Evolutionary conservation across 768 basidiomycete genomes (phyloP).

Genomic region (Trametes elegans): DNA sequence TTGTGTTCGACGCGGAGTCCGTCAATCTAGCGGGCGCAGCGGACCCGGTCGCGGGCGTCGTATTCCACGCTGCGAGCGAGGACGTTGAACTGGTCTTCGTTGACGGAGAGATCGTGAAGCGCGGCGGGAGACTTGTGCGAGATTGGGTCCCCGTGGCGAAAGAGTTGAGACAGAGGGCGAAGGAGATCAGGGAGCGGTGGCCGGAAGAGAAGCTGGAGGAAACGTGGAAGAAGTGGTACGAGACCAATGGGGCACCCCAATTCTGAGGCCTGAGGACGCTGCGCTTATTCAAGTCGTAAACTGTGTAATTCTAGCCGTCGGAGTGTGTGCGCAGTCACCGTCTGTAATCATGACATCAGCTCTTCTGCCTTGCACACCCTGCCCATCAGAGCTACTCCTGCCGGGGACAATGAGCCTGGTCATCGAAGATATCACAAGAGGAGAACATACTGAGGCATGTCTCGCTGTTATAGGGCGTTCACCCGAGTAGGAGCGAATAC

Average conservation of each 20-base stretch:
- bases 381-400: too few relatives aligned
- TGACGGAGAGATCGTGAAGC: constrained; percentile 32
- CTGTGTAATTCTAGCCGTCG: background rate
- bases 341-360: too few relatives aligned
- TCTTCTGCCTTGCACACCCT: too few relatives aligned
- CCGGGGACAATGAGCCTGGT: too few relatives aligned
- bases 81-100: constrained; percentile 33
- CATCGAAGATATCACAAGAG: too few relatives aligned
- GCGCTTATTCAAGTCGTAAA: background rate
- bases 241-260: constrained; percentile 11
- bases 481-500: too few relatives aligned
- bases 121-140: constrained; percentile 25
- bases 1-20: constrained; percentile 29
- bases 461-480: too few relatives aligned
- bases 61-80: constrained; percentile 29
- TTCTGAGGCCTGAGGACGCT: background rate
- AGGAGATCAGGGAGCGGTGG: constrained; percentile 21
- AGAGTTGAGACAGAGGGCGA: constrained; percentile 24
- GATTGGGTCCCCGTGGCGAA: constrained; percentile 27
- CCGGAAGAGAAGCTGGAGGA: constrained; percentile 24
- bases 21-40: constrained; percentile 27
- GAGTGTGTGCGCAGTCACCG: background rate
- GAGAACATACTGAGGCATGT: too few relatives aligned
- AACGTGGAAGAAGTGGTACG: constrained; percentile 25
- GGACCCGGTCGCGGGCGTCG: constrained; percentile 29